These are phyloP conservation scores for Stemphylium beticola DNA, from an alignment of 2,329 filamentous ascomycete genomes.

Conservation along the genomic window DNA sequence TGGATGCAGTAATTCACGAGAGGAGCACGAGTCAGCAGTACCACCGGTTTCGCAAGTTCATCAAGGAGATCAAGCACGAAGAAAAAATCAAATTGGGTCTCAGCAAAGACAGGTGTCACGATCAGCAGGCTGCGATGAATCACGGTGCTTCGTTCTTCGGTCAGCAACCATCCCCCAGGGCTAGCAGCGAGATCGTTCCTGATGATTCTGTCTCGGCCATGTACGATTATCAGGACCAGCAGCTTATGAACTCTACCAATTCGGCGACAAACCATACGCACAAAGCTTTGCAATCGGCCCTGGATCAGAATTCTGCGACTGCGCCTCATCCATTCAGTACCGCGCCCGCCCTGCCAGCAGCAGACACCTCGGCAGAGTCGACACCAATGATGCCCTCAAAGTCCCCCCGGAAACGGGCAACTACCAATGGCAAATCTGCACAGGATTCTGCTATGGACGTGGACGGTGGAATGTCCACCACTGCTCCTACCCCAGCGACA, in stretches of 20 bases:
- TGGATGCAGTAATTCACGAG: slow-evolving; percentile 53
- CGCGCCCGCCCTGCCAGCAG: slow-evolving; percentile 35
- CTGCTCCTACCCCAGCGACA: slow-evolving; percentile 33
- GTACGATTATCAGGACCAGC: slow-evolving; percentile 26
- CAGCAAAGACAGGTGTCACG: slow-evolving; percentile 21
- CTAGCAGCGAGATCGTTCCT: slow-evolving; percentile 33
- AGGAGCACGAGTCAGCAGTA: slow-evolving; percentile 50
- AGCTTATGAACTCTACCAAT: slow-evolving; percentile 8
- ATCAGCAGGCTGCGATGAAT: slow-evolving; percentile 42
- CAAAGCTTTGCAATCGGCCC: slow-evolving; percentile 21
- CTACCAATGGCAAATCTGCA: slow-evolving; percentile 28
- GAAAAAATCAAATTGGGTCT: slow-evolving; percentile 31
- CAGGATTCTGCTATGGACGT: slow-evolving; percentile 27
- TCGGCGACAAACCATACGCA: slow-evolving; percentile 28
- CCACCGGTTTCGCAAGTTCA: slow-evolving; percentile 50
- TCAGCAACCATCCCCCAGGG: slow-evolving; percentile 29
- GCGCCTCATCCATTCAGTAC: slow-evolving; percentile 37
- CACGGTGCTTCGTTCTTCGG: slow-evolving; percentile 25
- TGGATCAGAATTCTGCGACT: slow-evolving; percentile 15
- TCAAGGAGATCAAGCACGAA: slow-evolving; percentile 50
- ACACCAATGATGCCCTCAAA: slow-evolving; percentile 38
- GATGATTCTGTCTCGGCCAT: slow-evolving; percentile 32
- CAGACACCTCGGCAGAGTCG: slow-evolving; percentile 32
- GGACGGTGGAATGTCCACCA: slow-evolving; percentile 33
- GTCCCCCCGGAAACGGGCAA: slow-evolving; percentile 40